Conservation (phyloP, 2,329 filamentous ascomycete species). For the Graphium sp. region DNA sequence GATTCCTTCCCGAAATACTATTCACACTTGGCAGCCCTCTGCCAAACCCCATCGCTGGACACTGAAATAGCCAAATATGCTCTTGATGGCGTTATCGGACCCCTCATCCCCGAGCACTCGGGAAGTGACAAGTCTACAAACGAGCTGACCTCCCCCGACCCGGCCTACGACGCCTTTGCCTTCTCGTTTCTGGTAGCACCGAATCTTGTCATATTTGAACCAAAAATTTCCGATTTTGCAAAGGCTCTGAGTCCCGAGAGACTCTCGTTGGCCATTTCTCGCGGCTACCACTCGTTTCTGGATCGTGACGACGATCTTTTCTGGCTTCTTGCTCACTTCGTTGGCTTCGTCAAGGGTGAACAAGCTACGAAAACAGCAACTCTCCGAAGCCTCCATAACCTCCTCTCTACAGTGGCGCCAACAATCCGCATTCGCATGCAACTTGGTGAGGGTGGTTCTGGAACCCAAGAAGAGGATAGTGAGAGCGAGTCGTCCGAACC, state of each 20-base stretch:
- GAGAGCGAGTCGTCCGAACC: slow-evolving; percentile 9
- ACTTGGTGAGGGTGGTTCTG: slow-evolving; percentile 1
- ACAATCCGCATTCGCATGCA: slow-evolving; percentile 30
- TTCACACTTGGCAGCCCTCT: not conserved
- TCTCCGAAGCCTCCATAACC: slow-evolving; percentile 18
- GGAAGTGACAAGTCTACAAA: not conserved
- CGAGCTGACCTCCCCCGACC: not conserved
- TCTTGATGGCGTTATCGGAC: not conserved
- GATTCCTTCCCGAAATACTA: not conserved
- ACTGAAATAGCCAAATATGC: not conserved
- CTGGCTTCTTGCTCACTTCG: slow-evolving; percentile 51
- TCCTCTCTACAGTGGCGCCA: slow-evolving; percentile 30
- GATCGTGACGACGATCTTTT: slow-evolving; percentile 27
- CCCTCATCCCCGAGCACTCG: too few relatives aligned
- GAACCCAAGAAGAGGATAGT: not conserved
- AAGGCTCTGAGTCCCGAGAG: slow-evolving; percentile 17
- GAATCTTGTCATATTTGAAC: slow-evolving; percentile 22
- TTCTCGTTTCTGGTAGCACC: slow-evolving; percentile 18
- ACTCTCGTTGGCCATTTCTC: slow-evolving; percentile 25
- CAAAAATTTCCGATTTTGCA: slow-evolving; percentile 18
- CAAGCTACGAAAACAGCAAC: too few relatives aligned
- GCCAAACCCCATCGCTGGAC: not conserved
- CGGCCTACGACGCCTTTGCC: slow-evolving; percentile 18
- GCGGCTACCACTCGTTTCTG: slow-evolving; percentile 9
- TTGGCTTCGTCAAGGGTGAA: slow-evolving; percentile 36